Evolutionary conservation across 78 protist genomes (phyloP), one percentile per base, ranked within the genome.

Genomic region (Bodo saltans): DNA sequence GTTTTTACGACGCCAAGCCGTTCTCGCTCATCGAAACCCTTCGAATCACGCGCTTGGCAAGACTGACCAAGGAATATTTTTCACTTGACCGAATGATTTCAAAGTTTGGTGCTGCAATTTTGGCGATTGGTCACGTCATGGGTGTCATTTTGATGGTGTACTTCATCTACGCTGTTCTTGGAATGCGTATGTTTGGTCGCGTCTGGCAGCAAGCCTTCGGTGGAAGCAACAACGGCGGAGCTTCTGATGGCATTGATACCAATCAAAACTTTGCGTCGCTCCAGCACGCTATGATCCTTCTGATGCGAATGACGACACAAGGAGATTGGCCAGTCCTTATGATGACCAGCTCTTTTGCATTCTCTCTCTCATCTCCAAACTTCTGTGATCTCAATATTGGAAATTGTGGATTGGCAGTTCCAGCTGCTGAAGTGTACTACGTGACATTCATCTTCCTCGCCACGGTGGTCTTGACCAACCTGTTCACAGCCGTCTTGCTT

Each of bases 401-500:
- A 35, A 34, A 87, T 68, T 87, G 90, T 38, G 90, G 90, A 38
- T 4, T 70, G 8, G 17, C 32, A 47, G 39, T 72, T 33, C n/a
- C 25, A 26, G 70, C n/a, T 17, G 78, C 85, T 70, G 37, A 2
- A 3, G 4, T 82, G 37, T 82, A 42, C 85, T 82, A 39, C 75
- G 2, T 33, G 38, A 32, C 70, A n/a, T 85, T 32, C 32, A 1
- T 25, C 38, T 0, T 85, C 25, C 4, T 75, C 30, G 74, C 39
- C 11, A 26, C 29, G 47, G 29, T 29, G 40, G 3, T 87, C 34
- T 34, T 87, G 34, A 21, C 74, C 33, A 87, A 87, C 68, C 29
- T 87, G 23, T 73, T 72, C 53, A 69, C 80, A 30, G 89, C 89
- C 42, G 80, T 87, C 81, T 73, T 87, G 3, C 37, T 87, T 28